Conservation (phyloP, 2,329 filamentous ascomycete genomes). For the Clonostachys sp. region DNA sequence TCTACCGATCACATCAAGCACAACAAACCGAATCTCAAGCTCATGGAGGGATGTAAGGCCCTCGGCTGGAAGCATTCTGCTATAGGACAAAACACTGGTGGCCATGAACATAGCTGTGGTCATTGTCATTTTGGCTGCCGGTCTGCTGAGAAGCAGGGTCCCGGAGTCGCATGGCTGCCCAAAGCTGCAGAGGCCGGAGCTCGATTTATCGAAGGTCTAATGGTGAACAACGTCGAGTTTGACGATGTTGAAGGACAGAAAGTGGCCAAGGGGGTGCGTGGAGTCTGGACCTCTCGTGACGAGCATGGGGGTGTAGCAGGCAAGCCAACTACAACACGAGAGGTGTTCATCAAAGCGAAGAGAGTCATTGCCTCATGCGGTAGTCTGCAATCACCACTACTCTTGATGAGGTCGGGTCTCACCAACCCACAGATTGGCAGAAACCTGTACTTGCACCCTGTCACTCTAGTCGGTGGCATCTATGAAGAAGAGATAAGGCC, state of each 20-base stretch:
- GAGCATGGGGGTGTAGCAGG: not conserved
- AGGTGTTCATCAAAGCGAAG: not conserved
- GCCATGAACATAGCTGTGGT: conserved; percentile 61
- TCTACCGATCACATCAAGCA: conserved; percentile 57
- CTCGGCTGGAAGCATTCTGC: conserved; percentile 62
- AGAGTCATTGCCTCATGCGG: not conserved
- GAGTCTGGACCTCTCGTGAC: conserved; percentile 58
- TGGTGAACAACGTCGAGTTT: conserved; percentile 63
- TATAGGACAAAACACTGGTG: conserved; percentile 72
- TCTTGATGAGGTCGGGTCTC: not conserved
- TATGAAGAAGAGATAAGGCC: not conserved
- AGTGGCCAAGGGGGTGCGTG: conserved; percentile 61
- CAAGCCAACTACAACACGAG: not conserved
- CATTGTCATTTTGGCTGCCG: conserved; percentile 48
- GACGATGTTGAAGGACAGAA: conserved; percentile 27
- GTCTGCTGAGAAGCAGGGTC: conserved; percentile 68
- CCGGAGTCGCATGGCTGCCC: conserved; percentile 66
- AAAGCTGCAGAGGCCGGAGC: conserved; percentile 69
- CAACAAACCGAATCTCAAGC: conserved; percentile 59
- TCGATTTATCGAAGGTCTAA: conserved; percentile 70
- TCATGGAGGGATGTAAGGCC: conserved; percentile 66
- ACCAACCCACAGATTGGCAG: not conserved
- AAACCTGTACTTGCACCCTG: conserved; percentile 1
- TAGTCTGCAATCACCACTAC: conserved; percentile 1
- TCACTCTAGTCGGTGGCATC: not conserved